Conservation (phyloP, 2,329 filamentous ascomycete species). For the Tolypocladium amazonense region DNA sequence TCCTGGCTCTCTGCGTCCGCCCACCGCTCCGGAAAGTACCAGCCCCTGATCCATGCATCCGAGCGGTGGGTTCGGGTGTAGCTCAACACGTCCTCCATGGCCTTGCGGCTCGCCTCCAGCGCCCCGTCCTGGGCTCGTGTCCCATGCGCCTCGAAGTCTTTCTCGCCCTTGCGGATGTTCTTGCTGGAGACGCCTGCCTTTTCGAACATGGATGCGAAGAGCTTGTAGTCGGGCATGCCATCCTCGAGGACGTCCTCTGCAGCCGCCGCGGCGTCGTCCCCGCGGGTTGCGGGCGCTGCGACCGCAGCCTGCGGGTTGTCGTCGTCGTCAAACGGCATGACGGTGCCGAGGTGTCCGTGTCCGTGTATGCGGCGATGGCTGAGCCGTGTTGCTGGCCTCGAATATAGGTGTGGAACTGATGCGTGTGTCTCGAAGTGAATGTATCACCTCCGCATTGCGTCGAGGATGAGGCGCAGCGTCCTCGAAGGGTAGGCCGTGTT, state of each 20-base stretch:
- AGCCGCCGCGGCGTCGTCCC: conserved; percentile 14
- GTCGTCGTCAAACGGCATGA: conserved; percentile 34
- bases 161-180: conserved; percentile 83
- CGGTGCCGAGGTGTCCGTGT: not conserved
- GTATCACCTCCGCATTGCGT: not conserved
- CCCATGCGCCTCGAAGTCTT: conserved; percentile 92
- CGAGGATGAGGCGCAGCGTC: not conserved
- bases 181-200: conserved; percentile 43
- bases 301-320: conserved; percentile 22
- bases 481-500: not conserved
- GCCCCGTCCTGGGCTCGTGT: conserved; percentile 70
- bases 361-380: not conserved
- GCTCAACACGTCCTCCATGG: conserved; percentile 80
- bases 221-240: conserved; percentile 78
- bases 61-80: conserved; percentile 65
- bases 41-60: conserved; percentile 55
- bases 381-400: not conserved
- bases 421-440: not conserved
- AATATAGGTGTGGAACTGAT: not conserved
- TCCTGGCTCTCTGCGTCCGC: conserved; percentile 12
- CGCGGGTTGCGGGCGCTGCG: conserved; percentile 8
- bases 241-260: conserved; percentile 59
- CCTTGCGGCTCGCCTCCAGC: conserved; percentile 70
- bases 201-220: conserved; percentile 45
- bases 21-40: conserved; percentile 61